Conservation (phyloP, 192 early-diverging fungal genomes). For the Gonapodya sp. region DNA sequence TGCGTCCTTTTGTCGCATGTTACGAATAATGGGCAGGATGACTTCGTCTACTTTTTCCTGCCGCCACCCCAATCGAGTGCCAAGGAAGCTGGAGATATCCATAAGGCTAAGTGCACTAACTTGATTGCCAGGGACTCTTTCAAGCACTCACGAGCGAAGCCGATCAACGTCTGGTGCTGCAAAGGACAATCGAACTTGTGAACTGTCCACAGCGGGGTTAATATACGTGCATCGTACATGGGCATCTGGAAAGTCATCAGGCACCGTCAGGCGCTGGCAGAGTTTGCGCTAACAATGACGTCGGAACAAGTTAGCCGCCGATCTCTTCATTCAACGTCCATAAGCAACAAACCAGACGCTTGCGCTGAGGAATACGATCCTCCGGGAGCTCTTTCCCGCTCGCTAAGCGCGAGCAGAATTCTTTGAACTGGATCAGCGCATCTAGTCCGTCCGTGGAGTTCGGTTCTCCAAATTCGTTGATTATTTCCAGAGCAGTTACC, state of each 20-base stretch:
- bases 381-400: background rate
- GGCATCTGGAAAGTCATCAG: conserved; percentile 68
- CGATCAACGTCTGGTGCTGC: conserved; percentile 59
- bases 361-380: background rate
- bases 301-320: too few species aligned
- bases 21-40: conserved; percentile 58
- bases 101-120: background rate
- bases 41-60: conserved; percentile 54
- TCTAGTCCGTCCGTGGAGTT: conserved; percentile 16
- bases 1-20: conserved; percentile 18
- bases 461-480: conserved; percentile 55
- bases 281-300: conserved; percentile 48
- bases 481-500: conserved; percentile 80
- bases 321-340: too few species aligned
- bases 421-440: conserved; percentile 39
- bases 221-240: conserved; percentile 71
- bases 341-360: background rate
- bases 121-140: background rate
- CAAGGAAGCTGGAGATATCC: conserved; percentile 31
- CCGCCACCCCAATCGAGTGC: conserved; percentile 48
- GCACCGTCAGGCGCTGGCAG: conserved; percentile 55
- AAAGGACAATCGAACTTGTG: conserved; percentile 52
- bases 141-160: conserved; percentile 28
- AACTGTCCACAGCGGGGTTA: conserved; percentile 63
- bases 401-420: conserved; percentile 15